A percentile compares a stretch with the other conserved stretches of the same genome.
Conservation (phyloP, 208 protist genomes). For the Acanthamoeba castellanii region DNA sequence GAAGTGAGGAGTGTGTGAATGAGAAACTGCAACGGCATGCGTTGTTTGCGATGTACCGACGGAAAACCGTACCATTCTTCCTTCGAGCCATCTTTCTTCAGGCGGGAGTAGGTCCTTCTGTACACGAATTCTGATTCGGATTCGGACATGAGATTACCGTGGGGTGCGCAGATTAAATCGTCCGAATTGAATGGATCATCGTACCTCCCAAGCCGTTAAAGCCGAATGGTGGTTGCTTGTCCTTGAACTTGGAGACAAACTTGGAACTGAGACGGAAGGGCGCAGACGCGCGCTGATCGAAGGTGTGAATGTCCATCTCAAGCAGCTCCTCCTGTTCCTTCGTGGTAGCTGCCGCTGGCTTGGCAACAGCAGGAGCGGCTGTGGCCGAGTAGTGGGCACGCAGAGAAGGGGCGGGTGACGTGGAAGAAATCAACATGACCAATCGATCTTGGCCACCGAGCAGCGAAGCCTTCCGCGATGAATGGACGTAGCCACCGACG, state of each 20-base stretch:
- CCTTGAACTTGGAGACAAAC: slow-evolving; percentile 78
- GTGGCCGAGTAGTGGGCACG: no score
- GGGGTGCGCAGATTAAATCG: not conserved
- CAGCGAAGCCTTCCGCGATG: not conserved
- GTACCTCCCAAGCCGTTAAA: slow-evolving; percentile 86
- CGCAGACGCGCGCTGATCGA: not conserved
- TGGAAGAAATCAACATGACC: not conserved
- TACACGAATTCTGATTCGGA: slow-evolving; percentile 87
- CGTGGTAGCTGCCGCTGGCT: not conserved
- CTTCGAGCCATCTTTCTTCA: slow-evolving; percentile 84
- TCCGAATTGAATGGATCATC: not conserved
- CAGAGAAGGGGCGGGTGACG: not conserved
- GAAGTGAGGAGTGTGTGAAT: not conserved
- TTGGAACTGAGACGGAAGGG: slow-evolving; percentile 75
- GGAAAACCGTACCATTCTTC: slow-evolving; percentile 87
- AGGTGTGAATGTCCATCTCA: slow-evolving; percentile 61
- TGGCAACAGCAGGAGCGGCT: not conserved
- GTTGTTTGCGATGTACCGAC: not conserved
- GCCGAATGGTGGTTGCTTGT: slow-evolving; percentile 79
- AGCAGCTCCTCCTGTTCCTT: slow-evolving; percentile 33
- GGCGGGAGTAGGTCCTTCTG: slow-evolving; percentile 89
- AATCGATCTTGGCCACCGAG: not conserved
- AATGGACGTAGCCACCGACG: not conserved
- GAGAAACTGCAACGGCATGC: not conserved
- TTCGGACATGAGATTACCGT: slow-evolving; percentile 85